Evolutionary conservation across 352 stramenopile genomes (phyloP), one percentile per base, ranked within the genome.

Genomic region (Nothophytophthora sp.): DNA sequence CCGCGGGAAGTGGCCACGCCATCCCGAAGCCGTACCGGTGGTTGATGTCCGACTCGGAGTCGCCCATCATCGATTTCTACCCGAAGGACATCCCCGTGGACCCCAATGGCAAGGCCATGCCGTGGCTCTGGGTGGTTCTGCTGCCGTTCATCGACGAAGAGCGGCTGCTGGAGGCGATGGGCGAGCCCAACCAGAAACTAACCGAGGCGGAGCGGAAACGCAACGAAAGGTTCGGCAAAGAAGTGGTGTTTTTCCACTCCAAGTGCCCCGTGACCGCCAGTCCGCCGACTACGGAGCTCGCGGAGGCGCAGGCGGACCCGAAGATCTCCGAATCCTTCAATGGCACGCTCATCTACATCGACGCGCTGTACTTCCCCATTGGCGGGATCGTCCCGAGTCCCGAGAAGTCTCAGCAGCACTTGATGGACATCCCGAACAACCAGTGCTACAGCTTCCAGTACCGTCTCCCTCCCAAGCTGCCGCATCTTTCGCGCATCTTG

Each of bases 61-160:
- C 96, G 33, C 97, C 97, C 12, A 98, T 99, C 55, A 91, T 98
- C 55, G 89, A 99, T 50, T 98, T 98, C 64, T 98, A 98, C 67
- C 94, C 93, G 2, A 95, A 86, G 60, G 90, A 99, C 23, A 96
- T 99, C 30, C 82, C 93, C 16, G 88, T 98, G 27, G 98, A 99
- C 72, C 96, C 97, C 1, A 99, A 99, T 67, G 98, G 98, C 22
- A 99, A 99, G 64, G 86, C 90, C 0, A 98, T 99, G 88, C 96
- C 96, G 20, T 99, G 98, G 98, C 75, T 99, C 9, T 99, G 96
- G 96, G 96, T 99, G 13, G 96, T 98, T 20, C 70, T 99, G 29
- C 78, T 99, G 10, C 96, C 97, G 18, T 99, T 99, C 57, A 99
- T 99, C 57, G 96, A 99, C 47, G 96, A 99, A 77, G 69, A 86